Evolutionary conservation across 2,329 filamentous ascomycete species (phyloP).

Genomic region (Venturia oleaginea): DNA sequence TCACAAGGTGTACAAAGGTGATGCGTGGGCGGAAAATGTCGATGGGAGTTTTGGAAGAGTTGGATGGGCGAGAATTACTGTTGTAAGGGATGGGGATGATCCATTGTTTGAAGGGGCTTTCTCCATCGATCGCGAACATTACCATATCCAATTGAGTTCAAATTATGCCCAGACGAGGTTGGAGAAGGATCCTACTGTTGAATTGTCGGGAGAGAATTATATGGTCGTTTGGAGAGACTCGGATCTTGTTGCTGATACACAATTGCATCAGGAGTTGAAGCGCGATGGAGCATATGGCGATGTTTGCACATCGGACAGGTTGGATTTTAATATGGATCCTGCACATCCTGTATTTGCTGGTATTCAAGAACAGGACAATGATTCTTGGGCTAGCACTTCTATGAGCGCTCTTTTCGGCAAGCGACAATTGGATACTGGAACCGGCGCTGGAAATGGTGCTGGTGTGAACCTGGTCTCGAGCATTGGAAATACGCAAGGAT

Average conservation of each 20-base stretch:
- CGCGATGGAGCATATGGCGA: conserved; percentile 40
- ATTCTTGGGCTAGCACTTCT: conserved; percentile 51
- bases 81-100: conserved; percentile 63
- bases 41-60: conserved; percentile 65
- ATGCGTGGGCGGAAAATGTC: conserved; percentile 58
- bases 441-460: conserved; percentile 63
- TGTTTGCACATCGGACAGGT: conserved; percentile 62
- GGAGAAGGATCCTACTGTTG: conserved; percentile 58
- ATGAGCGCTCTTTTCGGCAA: conserved; percentile 60
- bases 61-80: conserved; percentile 77
- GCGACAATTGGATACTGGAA: conserved; percentile 57
- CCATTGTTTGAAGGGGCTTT: conserved; percentile 91
- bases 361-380: conserved; percentile 45
- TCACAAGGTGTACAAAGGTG: conserved; percentile 78
- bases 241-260: conserved; percentile 41
- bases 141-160: conserved; percentile 71
- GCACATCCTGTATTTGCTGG: conserved; percentile 56
- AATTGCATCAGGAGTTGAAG: conserved; percentile 55
- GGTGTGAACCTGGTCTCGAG: conserved; percentile 68
- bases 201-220: conserved; percentile 48
- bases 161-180: conserved; percentile 68
- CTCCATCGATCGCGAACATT: conserved; percentile 67
- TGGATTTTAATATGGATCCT: conserved; percentile 68
- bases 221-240: conserved; percentile 93
- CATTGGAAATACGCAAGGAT: conserved; percentile 77